Evolutionary conservation across 768 basidiomycete species (phyloP), one percentile per base, ranked within the genome.

Genomic region (Kwoniella botswanensis): DNA sequence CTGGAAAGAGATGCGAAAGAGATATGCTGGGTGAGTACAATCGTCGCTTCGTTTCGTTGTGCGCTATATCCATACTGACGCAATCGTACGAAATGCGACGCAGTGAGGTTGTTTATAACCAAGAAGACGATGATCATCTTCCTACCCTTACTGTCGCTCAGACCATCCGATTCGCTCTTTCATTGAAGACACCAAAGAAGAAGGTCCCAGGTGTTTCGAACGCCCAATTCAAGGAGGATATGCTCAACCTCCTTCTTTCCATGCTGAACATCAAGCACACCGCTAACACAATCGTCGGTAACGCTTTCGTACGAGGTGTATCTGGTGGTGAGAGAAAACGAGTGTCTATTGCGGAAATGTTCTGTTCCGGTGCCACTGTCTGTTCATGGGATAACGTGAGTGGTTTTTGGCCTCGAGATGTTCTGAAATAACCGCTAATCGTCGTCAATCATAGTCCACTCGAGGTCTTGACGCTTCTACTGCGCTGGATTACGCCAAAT

Each of bases 81-180:
- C 35, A 26, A 50, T 2, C 18, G n/a, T 44, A 4, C n/a, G 42
- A 60, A 53, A 46, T 35, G 35, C 35, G 35, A 35, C n/a, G 7
- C 52, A 79, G 82, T 63, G 82, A 82, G 74, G 82, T 82, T 57
- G 74, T 78, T 13, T 85, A 85, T 73, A 84, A 84, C 71, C 91
- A 92, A 0, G 93, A 92, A 84, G 93, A 93, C 75, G 93, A 95
- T 79, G 85, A 92, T 1, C 93, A 93, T 79, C 91, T 94, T 74
- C 91, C 93, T 5, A 92, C 91, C 11, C 86, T 96, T 29, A 84
- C 84, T 12, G 85, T 85, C 70, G 81, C 79, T 12, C 82, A 86
- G 68, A 85, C 85, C 0, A 86, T 97, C 41, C 85, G 82, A 6
- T 89, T 89, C 75, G 88, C 88, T 2, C 80, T 86, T 7, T 75